Percentiles rank a stretch among this genome's conserved stretches.
phyloP scores from a whole-genome alignment of 306 rosid species.

The Clitoria ternatea region DNA sequence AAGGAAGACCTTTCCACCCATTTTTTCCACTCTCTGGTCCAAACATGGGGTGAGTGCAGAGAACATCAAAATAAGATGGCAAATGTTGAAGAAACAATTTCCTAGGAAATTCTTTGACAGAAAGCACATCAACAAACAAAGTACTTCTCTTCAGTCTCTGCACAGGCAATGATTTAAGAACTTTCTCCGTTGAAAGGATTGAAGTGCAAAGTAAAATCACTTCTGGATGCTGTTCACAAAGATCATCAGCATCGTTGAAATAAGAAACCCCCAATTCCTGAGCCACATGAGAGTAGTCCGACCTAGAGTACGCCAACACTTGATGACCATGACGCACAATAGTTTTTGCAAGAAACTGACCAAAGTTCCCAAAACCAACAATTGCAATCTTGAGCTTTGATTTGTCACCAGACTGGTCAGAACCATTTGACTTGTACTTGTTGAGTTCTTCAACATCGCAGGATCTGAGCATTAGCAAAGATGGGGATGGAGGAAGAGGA shows the following conservation, averaged over 20 bases:
- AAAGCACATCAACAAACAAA: slow-evolving; percentile 82
- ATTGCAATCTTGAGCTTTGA: no score
- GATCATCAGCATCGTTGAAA: slow-evolving; percentile 61
- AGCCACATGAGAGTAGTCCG: slow-evolving; percentile 63
- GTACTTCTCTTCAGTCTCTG: slow-evolving; percentile 75
- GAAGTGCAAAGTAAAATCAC: slow-evolving; percentile 79
- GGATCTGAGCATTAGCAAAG: slow-evolving; percentile 33
- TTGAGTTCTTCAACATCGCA: slow-evolving; percentile 5
- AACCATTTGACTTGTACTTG: slow-evolving; percentile 18
- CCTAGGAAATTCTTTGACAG: slow-evolving; percentile 80
- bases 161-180: slow-evolving; percentile 64
- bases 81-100: slow-evolving; percentile 59
- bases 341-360: slow-evolving; percentile 78
- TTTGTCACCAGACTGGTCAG: no score
- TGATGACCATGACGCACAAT: slow-evolving; percentile 59
- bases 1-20: slow-evolving; percentile 66
- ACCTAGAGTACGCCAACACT: slow-evolving; percentile 67
- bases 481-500: no score
- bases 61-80: slow-evolving; percentile 63
- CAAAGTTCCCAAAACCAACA: no score
- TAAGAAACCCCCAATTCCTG: slow-evolving; percentile 50
- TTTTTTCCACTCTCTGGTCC: slow-evolving; percentile 87
- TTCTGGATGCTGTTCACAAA: slow-evolving; percentile 89
- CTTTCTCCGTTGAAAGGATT: slow-evolving; percentile 69
- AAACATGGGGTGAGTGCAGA: slow-evolving; percentile 90